phyloP scores from a whole-genome alignment of 2,329 filamentous ascomycete genomes.

The Stemphylium lycopersici region DNA sequence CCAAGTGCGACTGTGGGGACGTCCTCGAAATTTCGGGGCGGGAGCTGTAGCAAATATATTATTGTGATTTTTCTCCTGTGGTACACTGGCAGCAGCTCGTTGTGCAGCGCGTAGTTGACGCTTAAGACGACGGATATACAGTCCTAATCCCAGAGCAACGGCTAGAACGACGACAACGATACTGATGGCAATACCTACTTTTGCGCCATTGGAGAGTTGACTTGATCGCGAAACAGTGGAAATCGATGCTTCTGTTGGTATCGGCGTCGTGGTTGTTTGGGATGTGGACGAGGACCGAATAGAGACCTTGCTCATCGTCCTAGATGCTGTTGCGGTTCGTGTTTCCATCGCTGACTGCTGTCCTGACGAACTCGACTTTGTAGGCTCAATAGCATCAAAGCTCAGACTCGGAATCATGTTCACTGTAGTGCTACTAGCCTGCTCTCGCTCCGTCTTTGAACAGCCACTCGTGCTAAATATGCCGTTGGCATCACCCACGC shows the following conservation, averaged over 20 bases:
- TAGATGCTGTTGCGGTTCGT: neutral
- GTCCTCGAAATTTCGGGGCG: neutral
- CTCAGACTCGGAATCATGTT: neutral
- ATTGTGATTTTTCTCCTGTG: slow-evolving; percentile 13
- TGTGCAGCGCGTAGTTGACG: slow-evolving; percentile 26
- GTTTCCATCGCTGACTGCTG: neutral
- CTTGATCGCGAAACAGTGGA: slow-evolving; percentile 12
- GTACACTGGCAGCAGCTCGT: slow-evolving; percentile 19
- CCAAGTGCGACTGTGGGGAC: neutral
- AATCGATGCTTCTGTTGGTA: slow-evolving; percentile 20
- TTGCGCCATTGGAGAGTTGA: slow-evolving; percentile 27
- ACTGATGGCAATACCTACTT: slow-evolving; percentile 30
- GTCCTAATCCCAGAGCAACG: slow-evolving; percentile 21
- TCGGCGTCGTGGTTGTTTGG: neutral
- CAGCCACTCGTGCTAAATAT: neutral
- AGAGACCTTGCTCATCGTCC: neutral
- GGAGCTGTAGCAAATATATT: neutral
- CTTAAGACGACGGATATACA: slow-evolving; percentile 37
- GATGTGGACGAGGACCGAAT: neutral
- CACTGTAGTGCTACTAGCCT: neutral
- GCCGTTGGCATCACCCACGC: neutral
- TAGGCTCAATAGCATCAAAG: neutral
- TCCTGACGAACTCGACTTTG: neutral
- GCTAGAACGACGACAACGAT: slow-evolving; percentile 19
- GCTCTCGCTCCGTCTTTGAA: neutral